Evolutionary conservation across 73 alveolate species (phyloP).

Genomic region (Stentor roeselii): DNA sequence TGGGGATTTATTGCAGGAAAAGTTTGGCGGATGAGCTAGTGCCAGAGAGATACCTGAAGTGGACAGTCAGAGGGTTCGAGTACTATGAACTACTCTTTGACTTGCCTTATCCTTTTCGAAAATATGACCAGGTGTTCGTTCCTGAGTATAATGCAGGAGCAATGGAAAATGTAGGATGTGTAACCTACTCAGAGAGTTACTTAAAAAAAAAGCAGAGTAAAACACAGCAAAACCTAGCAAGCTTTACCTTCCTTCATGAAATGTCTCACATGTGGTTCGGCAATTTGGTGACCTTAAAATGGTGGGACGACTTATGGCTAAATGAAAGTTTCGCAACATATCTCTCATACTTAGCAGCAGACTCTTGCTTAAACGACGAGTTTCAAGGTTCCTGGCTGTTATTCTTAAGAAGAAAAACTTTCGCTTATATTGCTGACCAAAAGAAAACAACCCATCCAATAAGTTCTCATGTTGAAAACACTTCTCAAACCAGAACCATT

Average conservation of each 20-base stretch:
- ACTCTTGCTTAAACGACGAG: slow-evolving; percentile 23
- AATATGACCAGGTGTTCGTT: slow-evolving; percentile 92
- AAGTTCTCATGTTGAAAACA: slow-evolving; percentile 62
- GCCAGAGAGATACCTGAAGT: slow-evolving; percentile 73
- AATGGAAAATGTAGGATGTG: slow-evolving; percentile 98
- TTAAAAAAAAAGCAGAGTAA: slow-evolving; percentile 77
- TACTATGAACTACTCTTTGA: slow-evolving; percentile 79
- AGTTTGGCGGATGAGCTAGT: slow-evolving; percentile 58
- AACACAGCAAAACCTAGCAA: slow-evolving; percentile 35
- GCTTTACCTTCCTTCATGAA: slow-evolving; percentile 89
- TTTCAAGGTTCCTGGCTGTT: neutral
- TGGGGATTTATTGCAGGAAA: slow-evolving; percentile 81
- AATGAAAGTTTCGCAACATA: slow-evolving; percentile 95
- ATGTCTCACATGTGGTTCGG: slow-evolving; percentile 99
- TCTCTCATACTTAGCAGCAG: slow-evolving; percentile 56
- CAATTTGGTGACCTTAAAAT: slow-evolving; percentile 84
- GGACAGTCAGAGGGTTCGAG: slow-evolving; percentile 66
- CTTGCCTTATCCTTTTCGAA: slow-evolving; percentile 83
- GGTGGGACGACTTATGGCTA: slow-evolving; percentile 97
- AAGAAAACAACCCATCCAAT: slow-evolving; percentile 88
- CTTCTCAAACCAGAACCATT: slow-evolving; percentile 79
- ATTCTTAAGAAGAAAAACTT: neutral
- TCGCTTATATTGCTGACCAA: slow-evolving; percentile 61
- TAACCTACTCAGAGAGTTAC: slow-evolving; percentile 89
- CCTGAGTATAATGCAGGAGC: slow-evolving; percentile 97